Conservation (phyloP, 768 basidiomycete genomes). For the Termitomyces sp. region DNA sequence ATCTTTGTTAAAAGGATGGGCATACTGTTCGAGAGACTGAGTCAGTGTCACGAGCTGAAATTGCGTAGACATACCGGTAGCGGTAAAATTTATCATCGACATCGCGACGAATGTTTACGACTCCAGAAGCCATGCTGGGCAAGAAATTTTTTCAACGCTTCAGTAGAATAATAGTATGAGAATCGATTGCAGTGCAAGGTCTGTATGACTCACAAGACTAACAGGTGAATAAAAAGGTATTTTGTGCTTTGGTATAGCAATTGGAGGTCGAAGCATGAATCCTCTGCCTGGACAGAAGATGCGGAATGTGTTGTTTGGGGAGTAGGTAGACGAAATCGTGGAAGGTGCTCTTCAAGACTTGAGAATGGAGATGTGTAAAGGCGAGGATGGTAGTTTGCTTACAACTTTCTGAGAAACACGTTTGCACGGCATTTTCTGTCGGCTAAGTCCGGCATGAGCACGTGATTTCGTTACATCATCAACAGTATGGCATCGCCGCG, state of each 20-base stretch:
- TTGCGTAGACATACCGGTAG: slow-evolving; percentile 59
- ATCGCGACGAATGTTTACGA: slow-evolving; percentile 93
- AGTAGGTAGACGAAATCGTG: slow-evolving; percentile 64
- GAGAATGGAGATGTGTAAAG: not conserved
- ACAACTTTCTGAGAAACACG: slow-evolving; percentile 16
- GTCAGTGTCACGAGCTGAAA: not conserved
- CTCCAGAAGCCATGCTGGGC: slow-evolving; percentile 84
- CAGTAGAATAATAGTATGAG: not conserved
- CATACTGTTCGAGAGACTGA: slow-evolving; percentile 59
- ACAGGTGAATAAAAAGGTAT: slow-evolving; percentile 47
- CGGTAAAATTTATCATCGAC: slow-evolving; percentile 97
- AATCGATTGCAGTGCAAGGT: not conserved
- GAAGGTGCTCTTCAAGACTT: slow-evolving; percentile 23
- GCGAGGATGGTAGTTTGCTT: slow-evolving; percentile 25
- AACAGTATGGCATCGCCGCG: too few species aligned
- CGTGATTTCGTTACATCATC: not conserved
- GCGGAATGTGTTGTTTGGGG: slow-evolving; percentile 30
- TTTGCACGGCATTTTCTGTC: slow-evolving; percentile 11
- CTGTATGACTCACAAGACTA: slow-evolving; percentile 44
- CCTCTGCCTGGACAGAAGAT: slow-evolving; percentile 73
- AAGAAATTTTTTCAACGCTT: slow-evolving; percentile 54
- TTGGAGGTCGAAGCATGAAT: slow-evolving; percentile 94
- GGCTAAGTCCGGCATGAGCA: slow-evolving; percentile 11
- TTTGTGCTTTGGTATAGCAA: slow-evolving; percentile 66
- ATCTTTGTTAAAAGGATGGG: slow-evolving; percentile 93